Base-by-base conservation (phyloP, 768 basidiomycete genomes). In the Lactarius pseudohatsudake region DNA sequence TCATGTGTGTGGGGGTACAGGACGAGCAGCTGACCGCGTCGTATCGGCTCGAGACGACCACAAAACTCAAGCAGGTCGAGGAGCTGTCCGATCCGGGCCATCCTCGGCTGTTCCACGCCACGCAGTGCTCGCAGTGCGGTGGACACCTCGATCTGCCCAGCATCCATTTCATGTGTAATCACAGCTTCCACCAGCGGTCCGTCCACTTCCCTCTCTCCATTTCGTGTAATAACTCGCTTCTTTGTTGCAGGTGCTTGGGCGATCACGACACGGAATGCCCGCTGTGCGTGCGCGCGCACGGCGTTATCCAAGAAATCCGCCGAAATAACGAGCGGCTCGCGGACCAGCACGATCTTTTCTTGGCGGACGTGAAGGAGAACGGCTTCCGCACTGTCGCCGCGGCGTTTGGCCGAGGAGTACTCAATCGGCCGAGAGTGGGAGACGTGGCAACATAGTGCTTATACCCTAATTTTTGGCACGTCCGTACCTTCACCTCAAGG, bases 161-260 rank as follows among this genome's bases (percentile, higher is more conserved):
- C 69, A 83, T 98, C 7, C 96, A 98, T 76, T 98, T 98, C 74
- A 97, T 98, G 96, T 99, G 96, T 77, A 88, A 90, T 72, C 97
- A 98, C 75, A 94, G 92, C 67, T 98, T 93, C 79, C 97, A 99
- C 75, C 94, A 96, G 74, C 83, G 95, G 93, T 92, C 61, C 54
- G 77, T 74, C 53, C 47, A 22, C 13, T 18, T 16, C 66, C n/a
- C 3, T 20, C 36, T 57, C 59, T 61, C 32, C 50, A n/a, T 34
- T 59, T 22, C 28, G 30, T 32, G 30, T 32, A 10, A 34, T 61
- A 10, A 34, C 62, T 61, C 40, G 41, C 26, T 45, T 41, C 32
- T 50, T 40, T 2, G 15, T 32, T 34, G 16, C 68, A 97, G 96
- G 57, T 98, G 94, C 72, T 76, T 98, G n/a, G 85, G 86, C 18